These are phyloP conservation scores for Talaromyces proteolyticus DNA, from an alignment of 495 filamentous ascomycete species.

Conservation along the genomic window DNA sequence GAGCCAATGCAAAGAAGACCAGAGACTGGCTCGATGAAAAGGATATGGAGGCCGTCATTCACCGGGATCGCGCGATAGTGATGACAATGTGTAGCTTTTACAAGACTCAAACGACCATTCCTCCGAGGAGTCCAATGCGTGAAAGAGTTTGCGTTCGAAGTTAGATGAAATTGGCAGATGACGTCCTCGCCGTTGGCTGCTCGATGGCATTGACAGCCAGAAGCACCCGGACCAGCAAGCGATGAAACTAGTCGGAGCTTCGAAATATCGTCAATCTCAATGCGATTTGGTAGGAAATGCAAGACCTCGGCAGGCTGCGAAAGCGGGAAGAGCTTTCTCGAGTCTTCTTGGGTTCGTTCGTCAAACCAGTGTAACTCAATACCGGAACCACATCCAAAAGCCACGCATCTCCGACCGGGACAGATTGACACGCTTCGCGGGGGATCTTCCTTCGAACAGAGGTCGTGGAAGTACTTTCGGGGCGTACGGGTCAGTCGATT, in stretches of 20 bases:
- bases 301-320: conserved; percentile 60
- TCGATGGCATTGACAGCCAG: conserved; percentile 27
- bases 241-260: conserved; percentile 66
- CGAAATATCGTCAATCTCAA: conserved; percentile 41
- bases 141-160: conserved; percentile 21
- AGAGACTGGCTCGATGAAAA: conserved; percentile 62
- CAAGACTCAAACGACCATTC: conserved; percentile 21
- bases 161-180: conserved; percentile 25
- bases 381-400: conserved; percentile 62
- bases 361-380: conserved; percentile 73
- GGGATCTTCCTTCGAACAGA: conserved; percentile 61
- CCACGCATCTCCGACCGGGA: conserved; percentile 61
- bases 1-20: conserved; percentile 59
- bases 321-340: conserved; percentile 60
- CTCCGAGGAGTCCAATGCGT: conserved; percentile 19
- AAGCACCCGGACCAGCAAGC: conserved; percentile 41
- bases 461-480: conserved; percentile 40
- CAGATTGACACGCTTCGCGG: conserved; percentile 65
- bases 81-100: conserved; percentile 45
- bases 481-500: not conserved
- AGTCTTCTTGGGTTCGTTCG: conserved; percentile 49
- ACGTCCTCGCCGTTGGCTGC: conserved; percentile 17
- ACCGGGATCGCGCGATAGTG: conserved; percentile 65
- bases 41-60: conserved; percentile 62
- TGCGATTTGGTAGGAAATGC: conserved; percentile 58